Conservation (phyloP, 148 eudicot genomes). For the Fallopia convolvulus region DNA sequence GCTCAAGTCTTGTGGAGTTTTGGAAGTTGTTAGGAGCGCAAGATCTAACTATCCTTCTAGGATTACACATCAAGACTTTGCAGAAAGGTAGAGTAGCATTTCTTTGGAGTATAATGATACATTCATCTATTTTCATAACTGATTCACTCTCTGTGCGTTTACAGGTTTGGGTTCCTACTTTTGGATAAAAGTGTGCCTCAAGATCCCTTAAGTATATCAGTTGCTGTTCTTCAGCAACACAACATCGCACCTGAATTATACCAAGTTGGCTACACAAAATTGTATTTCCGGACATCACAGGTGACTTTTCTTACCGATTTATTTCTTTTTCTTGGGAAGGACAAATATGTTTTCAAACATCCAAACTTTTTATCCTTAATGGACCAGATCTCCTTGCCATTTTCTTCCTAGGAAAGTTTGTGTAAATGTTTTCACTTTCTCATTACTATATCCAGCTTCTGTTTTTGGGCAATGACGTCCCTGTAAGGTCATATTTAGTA, state of each 20-base stretch:
- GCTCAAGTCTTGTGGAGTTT: conserved; percentile 82
- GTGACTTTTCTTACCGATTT: conserved; percentile 11
- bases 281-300: conserved; percentile 84
- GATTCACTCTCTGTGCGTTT: neutral
- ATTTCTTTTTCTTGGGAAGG: neutral
- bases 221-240: conserved; percentile 78
- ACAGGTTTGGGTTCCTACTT: conserved; percentile 77
- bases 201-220: conserved; percentile 69
- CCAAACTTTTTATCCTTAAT: neutral
- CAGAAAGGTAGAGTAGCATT: conserved; percentile 46
- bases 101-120: neutral
- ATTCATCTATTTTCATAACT: neutral
- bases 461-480: too few relatives aligned
- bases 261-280: conserved; percentile 87
- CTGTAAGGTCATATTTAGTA: too few relatives aligned
- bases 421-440: too few relatives aligned
- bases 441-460: too few relatives aligned
- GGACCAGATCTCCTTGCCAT: too few relatives aligned
- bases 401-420: too few relatives aligned
- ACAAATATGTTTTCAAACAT: neutral
- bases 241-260: conserved; percentile 1
- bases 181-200: conserved; percentile 40
- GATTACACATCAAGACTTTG: conserved; percentile 81
- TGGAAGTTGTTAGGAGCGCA: conserved; percentile 79
- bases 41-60: conserved; percentile 79